Conservation (phyloP, 805 yeast genomes). For the Saturnispora silvae region DNA sequence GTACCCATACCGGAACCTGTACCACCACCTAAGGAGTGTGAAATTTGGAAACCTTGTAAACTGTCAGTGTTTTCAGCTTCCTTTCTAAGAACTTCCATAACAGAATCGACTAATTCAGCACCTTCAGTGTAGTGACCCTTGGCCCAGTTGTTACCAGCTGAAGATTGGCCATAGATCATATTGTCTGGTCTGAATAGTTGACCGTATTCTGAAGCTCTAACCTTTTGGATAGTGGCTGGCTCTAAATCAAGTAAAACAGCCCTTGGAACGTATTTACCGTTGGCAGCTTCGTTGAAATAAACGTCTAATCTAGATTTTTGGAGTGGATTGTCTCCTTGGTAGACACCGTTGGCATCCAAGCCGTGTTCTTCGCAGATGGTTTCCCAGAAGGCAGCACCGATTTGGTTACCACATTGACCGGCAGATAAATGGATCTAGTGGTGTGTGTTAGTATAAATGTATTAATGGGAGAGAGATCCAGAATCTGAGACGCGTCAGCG, state of each 20-base stretch:
- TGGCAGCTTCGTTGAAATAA: constrained; percentile 77
- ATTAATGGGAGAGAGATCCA: too few relatives aligned
- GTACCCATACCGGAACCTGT: constrained; percentile 98
- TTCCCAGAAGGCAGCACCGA: constrained; percentile 93
- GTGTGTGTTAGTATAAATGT: constrained; percentile 3
- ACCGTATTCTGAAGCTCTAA: constrained; percentile 71
- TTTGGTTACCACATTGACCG: constrained; percentile 99
- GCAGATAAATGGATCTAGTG: constrained; percentile 92
- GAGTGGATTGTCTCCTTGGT: constrained; percentile 47
- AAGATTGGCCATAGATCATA: constrained; percentile 78
- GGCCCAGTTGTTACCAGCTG: constrained; percentile 97
- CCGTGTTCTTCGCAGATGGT: constrained; percentile 86
- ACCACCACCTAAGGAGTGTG: constrained; percentile 82
- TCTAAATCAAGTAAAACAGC: constrained; percentile 88
- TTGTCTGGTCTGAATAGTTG: constrained; percentile 87
- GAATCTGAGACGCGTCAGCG: constrained; percentile 4
- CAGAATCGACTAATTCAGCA: constrained; percentile 85
- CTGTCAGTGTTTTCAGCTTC: constrained; percentile 92
- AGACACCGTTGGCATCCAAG: constrained; percentile 62
- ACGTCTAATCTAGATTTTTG: constrained; percentile 54
- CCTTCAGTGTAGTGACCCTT: constrained; percentile 96
- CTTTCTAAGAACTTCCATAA: constrained; percentile 81
- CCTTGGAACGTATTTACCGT: constrained; percentile 87
- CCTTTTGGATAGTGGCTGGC: constrained; percentile 87
- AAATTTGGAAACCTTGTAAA: constrained; percentile 88